These are phyloP conservation scores for Artemisia argyi DNA, from an alignment of 129 eudicot genomes.

Conservation along the genomic window DNA sequence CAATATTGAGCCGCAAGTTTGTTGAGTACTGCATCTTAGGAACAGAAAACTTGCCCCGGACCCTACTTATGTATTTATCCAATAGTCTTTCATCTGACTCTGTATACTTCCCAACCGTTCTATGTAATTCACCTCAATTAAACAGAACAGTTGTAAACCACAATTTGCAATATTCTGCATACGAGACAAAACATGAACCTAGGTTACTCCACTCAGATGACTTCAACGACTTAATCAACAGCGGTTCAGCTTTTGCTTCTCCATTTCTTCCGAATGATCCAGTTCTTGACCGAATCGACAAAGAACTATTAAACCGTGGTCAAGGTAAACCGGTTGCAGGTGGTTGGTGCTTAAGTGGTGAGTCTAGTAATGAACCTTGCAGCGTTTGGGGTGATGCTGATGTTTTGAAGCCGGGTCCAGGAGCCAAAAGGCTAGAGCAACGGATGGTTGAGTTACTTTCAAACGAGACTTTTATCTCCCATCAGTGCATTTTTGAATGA, in stretches of 20 bases:
- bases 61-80: slow-evolving; percentile 83
- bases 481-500: slow-evolving; percentile 65
- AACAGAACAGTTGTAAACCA: slow-evolving; percentile 70
- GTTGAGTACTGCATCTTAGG: slow-evolving; percentile 78
- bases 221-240: slow-evolving; percentile 45
- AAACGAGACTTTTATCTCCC: slow-evolving; percentile 43
- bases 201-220: slow-evolving; percentile 46
- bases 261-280: slow-evolving; percentile 59
- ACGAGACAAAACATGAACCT: slow-evolving; percentile 44
- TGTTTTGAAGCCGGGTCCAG: slow-evolving; percentile 79
- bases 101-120: slow-evolving; percentile 74
- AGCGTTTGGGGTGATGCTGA: slow-evolving; percentile 90
- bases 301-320: slow-evolving; percentile 49
- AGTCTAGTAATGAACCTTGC: slow-evolving; percentile 44
- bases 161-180: slow-evolving; percentile 53
- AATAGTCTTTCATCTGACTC: slow-evolving; percentile 72
- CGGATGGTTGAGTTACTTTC: slow-evolving; percentile 55
- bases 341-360: slow-evolving; percentile 97
- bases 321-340: slow-evolving; percentile 77
- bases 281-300: slow-evolving; percentile 78
- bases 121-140: slow-evolving; percentile 72
- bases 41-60: slow-evolving; percentile 84
- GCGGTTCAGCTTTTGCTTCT: slow-evolving; percentile 90
- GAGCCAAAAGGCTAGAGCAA: slow-evolving; percentile 72
- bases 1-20: slow-evolving; percentile 76